Evolutionary conservation across 208 protist species (phyloP).

Genomic region (Acanthamoeba rhysodes): DNA sequence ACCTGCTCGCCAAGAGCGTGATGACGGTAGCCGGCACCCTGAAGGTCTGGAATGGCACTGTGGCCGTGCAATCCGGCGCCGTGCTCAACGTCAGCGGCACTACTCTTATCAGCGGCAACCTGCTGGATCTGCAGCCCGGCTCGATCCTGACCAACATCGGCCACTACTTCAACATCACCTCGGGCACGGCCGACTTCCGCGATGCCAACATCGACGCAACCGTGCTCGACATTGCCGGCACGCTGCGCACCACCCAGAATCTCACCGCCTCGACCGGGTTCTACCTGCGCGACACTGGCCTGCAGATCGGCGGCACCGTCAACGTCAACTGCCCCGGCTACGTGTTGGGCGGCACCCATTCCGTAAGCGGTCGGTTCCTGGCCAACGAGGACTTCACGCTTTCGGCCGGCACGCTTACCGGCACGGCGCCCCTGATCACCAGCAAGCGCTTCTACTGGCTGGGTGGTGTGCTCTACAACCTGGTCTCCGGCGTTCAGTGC

Average conservation of each 20-base stretch:
- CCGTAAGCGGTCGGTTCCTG: neutral
- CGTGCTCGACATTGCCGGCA: slow-evolving; percentile 52
- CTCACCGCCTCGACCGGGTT: neutral
- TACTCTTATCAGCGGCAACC: neutral
- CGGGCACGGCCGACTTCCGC: slow-evolving; percentile 57
- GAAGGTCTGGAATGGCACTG: neutral
- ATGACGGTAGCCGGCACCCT: slow-evolving; percentile 29
- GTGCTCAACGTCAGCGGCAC: slow-evolving; percentile 39
- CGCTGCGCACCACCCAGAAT: slow-evolving; percentile 36
- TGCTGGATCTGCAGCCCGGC: slow-evolving; percentile 51
- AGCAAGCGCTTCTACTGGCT: slow-evolving; percentile 61
- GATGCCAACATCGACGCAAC: neutral
- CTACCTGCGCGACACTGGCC: neutral
- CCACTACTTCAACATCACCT: slow-evolving; percentile 20
- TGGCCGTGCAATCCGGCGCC: slow-evolving; percentile 45
- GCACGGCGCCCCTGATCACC: slow-evolving; percentile 7
- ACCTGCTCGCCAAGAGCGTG: slow-evolving; percentile 20
- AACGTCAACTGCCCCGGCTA: neutral
- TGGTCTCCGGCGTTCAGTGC: slow-evolving; percentile 11
- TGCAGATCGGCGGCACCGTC: slow-evolving; percentile 35
- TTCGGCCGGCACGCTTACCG: neutral
- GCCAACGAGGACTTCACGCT: slow-evolving; percentile 59
- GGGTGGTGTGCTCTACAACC: slow-evolving; percentile 18
- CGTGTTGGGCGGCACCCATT: slow-evolving; percentile 30
- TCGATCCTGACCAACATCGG: slow-evolving; percentile 31